Base-by-base conservation (phyloP, 148 eudicot genomes). In the Rhododendron ferrugineum region DNA sequence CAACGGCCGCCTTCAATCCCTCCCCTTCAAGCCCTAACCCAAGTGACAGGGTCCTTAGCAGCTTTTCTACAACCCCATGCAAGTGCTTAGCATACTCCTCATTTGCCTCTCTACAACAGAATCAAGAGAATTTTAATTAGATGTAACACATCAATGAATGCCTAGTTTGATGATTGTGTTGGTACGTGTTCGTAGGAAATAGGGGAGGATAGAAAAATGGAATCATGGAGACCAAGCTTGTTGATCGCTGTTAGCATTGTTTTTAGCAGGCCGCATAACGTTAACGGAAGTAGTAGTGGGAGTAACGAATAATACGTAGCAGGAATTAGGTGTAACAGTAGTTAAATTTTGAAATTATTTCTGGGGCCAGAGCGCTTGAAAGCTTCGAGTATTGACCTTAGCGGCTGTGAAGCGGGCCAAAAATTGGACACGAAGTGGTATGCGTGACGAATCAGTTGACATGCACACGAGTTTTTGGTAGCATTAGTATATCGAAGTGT, bases 1-100 rank as follows among this genome's bases (percentile, higher is more conserved):
- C 93, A 3, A 73, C 42, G 0, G 83, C 89, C 26, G 80, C 81
- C 76, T 85, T 91, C n/a, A 92, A 34, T 56, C 81, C 92, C 9
- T 84, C 44, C 22, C 75, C 85, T 82, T 89, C 84, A 10, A 92
- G 89, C 64, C 90, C 92, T 15, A 92, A 80, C 18, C 94, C 94
- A 82, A 86, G 8, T 37, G 94, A 92, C 1, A 92, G 79, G 1
- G n/a, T 78, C 47, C 47, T 86, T 9, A 90, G 64, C 40, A 92
- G 82, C 84, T 89, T 91, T 42, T 92, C 87, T 5, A 86, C 79
- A 5, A 92, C 88, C 50, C 78, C 85, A 47, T 80, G 74, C 40
- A 90, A 54, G 80, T 83, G 80, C 84, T 87, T 85, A 47, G 83
- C 81, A 32, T 90, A 91, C 72, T 91, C 88, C 58, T 90, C 87